Evolutionary conservation across 1,139 yeast genomes (phyloP).

Genomic region (Protomyces lactucae-debilis): DNA sequence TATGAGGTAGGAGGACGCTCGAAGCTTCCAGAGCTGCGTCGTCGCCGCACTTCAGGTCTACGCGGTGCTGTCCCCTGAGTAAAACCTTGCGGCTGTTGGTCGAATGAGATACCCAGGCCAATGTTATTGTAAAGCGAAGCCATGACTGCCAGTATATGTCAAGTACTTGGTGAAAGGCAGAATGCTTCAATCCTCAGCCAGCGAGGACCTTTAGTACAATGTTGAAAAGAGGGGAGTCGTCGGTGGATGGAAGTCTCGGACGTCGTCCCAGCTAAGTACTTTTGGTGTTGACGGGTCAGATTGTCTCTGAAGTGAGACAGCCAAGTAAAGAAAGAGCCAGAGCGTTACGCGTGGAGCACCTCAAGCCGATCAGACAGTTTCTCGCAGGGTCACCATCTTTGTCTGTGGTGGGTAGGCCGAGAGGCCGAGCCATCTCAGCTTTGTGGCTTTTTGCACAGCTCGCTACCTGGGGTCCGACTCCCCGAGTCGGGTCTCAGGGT

Average conservation of each 20-base stretch:
- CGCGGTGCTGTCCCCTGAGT: not conserved
- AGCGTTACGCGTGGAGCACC: not conserved
- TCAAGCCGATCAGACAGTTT: not conserved
- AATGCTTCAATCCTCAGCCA: not conserved
- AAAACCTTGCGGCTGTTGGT: not conserved
- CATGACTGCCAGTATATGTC: not conserved
- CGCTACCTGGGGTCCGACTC: too few relatives aligned
- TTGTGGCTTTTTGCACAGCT: too few relatives aligned
- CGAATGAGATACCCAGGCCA: constrained; percentile 19
- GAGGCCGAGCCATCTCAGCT: too few relatives aligned
- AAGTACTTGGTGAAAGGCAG: too few relatives aligned
- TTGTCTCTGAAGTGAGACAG: not conserved
- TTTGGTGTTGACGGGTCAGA: not conserved
- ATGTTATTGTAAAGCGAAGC: constrained; percentile 1
- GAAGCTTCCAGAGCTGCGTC: not conserved
- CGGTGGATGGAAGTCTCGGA: not conserved
- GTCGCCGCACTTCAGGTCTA: not conserved
- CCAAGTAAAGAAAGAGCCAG: not conserved
- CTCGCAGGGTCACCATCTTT: not conserved
- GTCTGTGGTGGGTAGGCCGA: too few relatives aligned
- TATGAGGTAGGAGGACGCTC: not conserved
- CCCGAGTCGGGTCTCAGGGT: too few relatives aligned
- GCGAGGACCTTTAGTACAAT: not conserved
- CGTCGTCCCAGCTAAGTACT: not conserved
- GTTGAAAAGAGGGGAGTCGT: not conserved